Evolutionary conservation across 257 asterid genomes (phyloP).

Genomic region (Dorcoceras hygrometricum): DNA sequence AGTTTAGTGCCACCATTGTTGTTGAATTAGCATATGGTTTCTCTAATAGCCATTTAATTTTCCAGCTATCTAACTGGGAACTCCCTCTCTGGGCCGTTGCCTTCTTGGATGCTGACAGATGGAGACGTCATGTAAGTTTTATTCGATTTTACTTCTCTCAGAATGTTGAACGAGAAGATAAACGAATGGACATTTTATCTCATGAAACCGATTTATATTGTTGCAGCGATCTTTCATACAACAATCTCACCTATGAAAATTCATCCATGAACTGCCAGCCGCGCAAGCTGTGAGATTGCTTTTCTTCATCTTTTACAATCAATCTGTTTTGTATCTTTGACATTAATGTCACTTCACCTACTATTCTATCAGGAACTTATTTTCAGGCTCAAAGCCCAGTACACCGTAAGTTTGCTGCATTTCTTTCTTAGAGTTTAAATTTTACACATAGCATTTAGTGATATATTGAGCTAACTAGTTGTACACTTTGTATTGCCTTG

Average conservation of each 20-base stretch:
- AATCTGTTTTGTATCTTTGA: too few species aligned
- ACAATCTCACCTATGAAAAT: conserved; percentile 43
- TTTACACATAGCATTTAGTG: background rate
- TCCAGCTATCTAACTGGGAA: conserved; percentile 63
- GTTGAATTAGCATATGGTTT: background rate
- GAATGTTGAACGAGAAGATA: too few species aligned
- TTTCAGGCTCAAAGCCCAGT: conserved; percentile 2
- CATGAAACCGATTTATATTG: conserved; percentile 6
- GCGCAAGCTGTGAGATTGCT: conserved; percentile 11
- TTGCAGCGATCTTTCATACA: conserved; percentile 66
- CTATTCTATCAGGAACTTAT: conserved; percentile 8
- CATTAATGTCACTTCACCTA: background rate
- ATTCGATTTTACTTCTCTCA: background rate
- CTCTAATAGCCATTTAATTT: conserved; percentile 7
- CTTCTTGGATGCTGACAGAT: conserved; percentile 47
- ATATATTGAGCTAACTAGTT: background rate
- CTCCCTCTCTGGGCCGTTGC: conserved; percentile 45
- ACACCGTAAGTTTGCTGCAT: conserved; percentile 9
- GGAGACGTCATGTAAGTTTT: conserved; percentile 41
- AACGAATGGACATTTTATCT: background rate
- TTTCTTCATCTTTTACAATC: background rate
- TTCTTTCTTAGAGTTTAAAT: background rate
- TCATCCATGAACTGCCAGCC: conserved; percentile 4
- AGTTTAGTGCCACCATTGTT: background rate
- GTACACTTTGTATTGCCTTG: background rate